Evolutionary conservation across 2,329 filamentous ascomycete species (phyloP).

Genomic region (Arthroderma sp.): DNA sequence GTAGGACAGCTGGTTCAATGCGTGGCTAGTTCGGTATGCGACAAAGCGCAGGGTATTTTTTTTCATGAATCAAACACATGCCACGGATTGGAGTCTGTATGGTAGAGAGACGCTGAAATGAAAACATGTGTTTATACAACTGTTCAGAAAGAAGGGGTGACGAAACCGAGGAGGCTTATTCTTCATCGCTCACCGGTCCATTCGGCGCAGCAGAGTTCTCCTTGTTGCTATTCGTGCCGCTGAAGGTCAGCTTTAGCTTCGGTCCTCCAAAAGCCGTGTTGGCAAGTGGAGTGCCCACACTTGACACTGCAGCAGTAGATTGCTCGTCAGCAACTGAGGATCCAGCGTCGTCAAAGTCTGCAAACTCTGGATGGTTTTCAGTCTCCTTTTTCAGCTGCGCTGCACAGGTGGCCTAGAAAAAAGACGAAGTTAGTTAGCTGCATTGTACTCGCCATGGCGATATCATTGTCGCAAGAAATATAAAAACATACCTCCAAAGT

Average conservation of each 20-base stretch:
- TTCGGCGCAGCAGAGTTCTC: slow-evolving; percentile 20
- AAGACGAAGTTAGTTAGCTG: slow-evolving; percentile 5
- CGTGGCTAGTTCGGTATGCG: no score
- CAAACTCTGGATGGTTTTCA: slow-evolving; percentile 41
- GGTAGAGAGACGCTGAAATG: no score
- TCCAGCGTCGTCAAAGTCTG: slow-evolving; percentile 42
- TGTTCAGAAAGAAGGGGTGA: no score
- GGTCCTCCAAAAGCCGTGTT: slow-evolving; percentile 41
- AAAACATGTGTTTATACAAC: no score
- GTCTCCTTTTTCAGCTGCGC: slow-evolving; percentile 42
- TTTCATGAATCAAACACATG: no score
- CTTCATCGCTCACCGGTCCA: slow-evolving; percentile 20
- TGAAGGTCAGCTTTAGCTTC: slow-evolving; percentile 57
- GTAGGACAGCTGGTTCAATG: no score
- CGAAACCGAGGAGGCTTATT: slow-evolving; percentile 10
- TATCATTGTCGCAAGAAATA: not conserved
- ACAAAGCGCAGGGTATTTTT: no score
- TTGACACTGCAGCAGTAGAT: slow-evolving; percentile 37
- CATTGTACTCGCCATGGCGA: not conserved
- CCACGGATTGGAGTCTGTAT: no score
- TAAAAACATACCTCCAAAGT: slow-evolving; percentile 64
- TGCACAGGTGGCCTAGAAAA: slow-evolving; percentile 34
- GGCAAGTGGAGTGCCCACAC: slow-evolving; percentile 49
- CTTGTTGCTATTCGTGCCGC: slow-evolving; percentile 25
- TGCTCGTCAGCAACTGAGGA: slow-evolving; percentile 36